Evolutionary conservation across 2,329 filamentous ascomycete species (phyloP), one percentile per base, ranked within the genome.

Genomic region (Bipolaris zeicola): DNA sequence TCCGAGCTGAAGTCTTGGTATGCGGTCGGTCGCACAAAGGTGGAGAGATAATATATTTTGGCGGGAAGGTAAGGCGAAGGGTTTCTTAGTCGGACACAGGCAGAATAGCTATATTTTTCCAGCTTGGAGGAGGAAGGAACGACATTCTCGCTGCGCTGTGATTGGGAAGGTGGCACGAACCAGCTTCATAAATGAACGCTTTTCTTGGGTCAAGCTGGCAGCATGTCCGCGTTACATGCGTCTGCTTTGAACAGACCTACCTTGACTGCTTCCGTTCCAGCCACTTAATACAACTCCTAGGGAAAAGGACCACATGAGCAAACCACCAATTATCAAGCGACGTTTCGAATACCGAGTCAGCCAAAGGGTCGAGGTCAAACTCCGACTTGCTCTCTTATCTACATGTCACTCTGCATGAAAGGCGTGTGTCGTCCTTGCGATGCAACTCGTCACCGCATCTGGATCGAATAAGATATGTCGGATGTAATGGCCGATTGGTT

Each of bases 281-380:
- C 46, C 37, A 50, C 46, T 43, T 31, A 51, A 22, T 24, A 26
- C 10, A 38, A 24, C 38, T 50, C 36, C 24, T n/a, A 38, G 6
- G 28, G 31, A 33, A 31, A 31, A 31, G 28, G 28, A 10, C 24
- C 38, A 33, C 11, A 26, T 26, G 22, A n/a, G 22, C 16, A 16
- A 42, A 13, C 6, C 33, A 13, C 39, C 52, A 51, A 55, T 51
- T 24, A 45, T 13, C 46, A 51, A 16, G 33, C 24, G 33, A 42
- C 46, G 24, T 24, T 31, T 31, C 33, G 6, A 14, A 13, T 37
- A 28, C 52, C 39, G 39, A 18, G 42, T 51, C 33, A 45, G 26
- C 33, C 33, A 38, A 39, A 42, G 42, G n/a, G 18, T 38, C 24
- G 16, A 42, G 11, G 39, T n/a, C 28, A 31, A 14, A 10, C 22